A percentile compares a stretch with the other conserved stretches of the same genome.
These are phyloP conservation scores for Urostyla sp. DNA, from an alignment of 73 alveolate species.

Conservation along the genomic window DNA sequence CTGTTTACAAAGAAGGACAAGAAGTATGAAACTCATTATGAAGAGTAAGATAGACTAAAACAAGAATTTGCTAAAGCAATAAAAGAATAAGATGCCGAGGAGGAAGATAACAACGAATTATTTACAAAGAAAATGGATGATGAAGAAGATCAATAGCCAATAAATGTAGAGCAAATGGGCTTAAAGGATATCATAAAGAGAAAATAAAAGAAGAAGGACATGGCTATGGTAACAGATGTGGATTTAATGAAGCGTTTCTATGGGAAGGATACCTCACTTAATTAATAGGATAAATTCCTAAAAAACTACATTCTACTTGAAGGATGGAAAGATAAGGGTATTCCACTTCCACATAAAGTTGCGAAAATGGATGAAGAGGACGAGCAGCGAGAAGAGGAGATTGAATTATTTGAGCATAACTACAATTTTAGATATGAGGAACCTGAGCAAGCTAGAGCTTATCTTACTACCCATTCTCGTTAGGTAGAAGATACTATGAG, in stretches of 20 bases:
- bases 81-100: background rate
- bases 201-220: constrained; percentile 21
- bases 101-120: constrained; percentile 9
- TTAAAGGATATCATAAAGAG: constrained; percentile 31
- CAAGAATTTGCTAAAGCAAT: constrained; percentile 54
- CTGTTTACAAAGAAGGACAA: constrained; percentile 3
- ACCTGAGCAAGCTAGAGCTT: constrained; percentile 25
- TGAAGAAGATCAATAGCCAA: constrained; percentile 38
- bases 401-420: constrained; percentile 67
- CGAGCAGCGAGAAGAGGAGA: constrained; percentile 60
- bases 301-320: constrained; percentile 62
- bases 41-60: constrained; percentile 62
- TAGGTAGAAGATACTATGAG: constrained; percentile 60
- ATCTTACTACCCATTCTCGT: constrained; percentile 66
- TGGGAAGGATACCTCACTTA: constrained; percentile 49
- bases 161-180: constrained; percentile 34
- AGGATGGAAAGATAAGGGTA: constrained; percentile 68
- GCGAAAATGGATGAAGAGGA: constrained; percentile 66
- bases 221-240: constrained; percentile 33
- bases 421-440: constrained; percentile 75
- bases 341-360: background rate
- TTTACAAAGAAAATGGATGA: constrained; percentile 20
- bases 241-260: constrained; percentile 57
- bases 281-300: constrained; percentile 62
- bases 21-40: constrained; percentile 25